Evolutionary conservation across 108 stramenopile genomes (phyloP).

Genomic region (Pelagomonas calceolata): DNA sequence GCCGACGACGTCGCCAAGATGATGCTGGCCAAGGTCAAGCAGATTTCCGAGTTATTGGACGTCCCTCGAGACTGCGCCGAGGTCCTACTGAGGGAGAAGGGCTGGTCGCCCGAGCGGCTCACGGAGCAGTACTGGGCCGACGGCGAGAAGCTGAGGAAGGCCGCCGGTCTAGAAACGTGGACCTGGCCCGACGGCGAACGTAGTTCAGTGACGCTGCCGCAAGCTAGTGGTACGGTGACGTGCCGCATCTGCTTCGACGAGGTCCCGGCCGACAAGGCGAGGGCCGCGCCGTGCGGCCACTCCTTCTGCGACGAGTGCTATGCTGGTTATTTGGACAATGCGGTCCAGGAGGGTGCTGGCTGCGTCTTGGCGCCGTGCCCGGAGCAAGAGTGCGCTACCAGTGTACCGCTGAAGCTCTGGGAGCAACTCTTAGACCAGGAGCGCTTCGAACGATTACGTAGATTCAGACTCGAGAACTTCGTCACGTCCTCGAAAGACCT

Average conservation of each 20-base stretch:
- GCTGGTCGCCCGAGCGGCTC: conserved; percentile 83
- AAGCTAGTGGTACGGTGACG: conserved; percentile 22
- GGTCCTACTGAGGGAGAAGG: conserved; percentile 69
- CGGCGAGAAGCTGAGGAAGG: conserved; percentile 49
- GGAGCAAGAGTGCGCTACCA: conserved; percentile 68
- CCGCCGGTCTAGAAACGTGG: conserved; percentile 56
- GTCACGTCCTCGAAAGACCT: conserved; percentile 82
- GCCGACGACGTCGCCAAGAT: not conserved
- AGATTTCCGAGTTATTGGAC: too few species aligned
- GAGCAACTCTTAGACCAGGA: conserved; percentile 41
- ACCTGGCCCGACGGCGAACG: not conserved
- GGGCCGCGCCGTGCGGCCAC: conserved; percentile 84
- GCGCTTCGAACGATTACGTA: conserved; percentile 49
- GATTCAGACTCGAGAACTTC: conserved; percentile 73
- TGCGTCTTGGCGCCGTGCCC: conserved; percentile 78
- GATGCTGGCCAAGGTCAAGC: too few species aligned
- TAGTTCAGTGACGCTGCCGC: conserved; percentile 13
- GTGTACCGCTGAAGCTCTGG: conserved; percentile 70
- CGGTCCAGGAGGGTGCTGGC: conserved; percentile 64
- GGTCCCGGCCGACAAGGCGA: conserved; percentile 43
- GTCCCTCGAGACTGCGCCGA: conserved; percentile 61
- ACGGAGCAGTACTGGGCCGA: conserved; percentile 65
- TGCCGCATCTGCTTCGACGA: conserved; percentile 81
- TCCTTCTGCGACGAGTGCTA: conserved; percentile 87
- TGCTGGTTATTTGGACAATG: conserved; percentile 69